Evolutionary conservation across 192 early-diverging fungal genomes (phyloP), one percentile per base, ranked within the genome.

Genomic region (Coemansia sp.): DNA sequence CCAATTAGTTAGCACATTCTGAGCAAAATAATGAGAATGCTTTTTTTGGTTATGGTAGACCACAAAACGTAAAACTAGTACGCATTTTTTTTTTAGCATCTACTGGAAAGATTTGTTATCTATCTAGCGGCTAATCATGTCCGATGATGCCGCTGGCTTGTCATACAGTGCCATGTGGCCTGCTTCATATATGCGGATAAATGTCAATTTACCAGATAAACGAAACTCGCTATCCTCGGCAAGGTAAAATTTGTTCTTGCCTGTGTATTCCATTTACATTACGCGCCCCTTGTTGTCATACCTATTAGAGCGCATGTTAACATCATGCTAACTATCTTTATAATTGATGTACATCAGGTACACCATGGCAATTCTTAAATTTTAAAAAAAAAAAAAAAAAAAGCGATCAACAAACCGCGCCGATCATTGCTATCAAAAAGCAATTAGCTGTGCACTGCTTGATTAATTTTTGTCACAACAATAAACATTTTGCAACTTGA

Each of bases 151-250:
- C 34, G 74, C 82, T 54, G 93, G 91, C 83, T 94, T 90, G 78
- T 95, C 93, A 68, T 92, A 88, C 12, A 94, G 94, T 8, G 88
- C 85, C 88, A 93, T 92, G 61, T 93, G 92, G 7, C 96, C 93
- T 38, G 90, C 92, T 56, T 88, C 87, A 67, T 84, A 93, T 6
- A 93, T 84, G 25, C 88, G 84, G 55, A 98, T 72, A 83, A 92
- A 98, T 16, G 92, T 85, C 49, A 98, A 84, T 21, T 74, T 77
- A 38, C 84, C 85, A 49, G 70, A 82, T 14, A 67, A 60, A 32
- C 93, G 84, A 54, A 90, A 81, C 56, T 92, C 89, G 14, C 85
- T 62, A 65, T 94, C 93, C 38, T 82, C 74, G 27, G 91, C 92
- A 21, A 71, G 70, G 30, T 85, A 74, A 77, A 93, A 93, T 26